Evolutionary conservation across 2,329 filamentous ascomycete species (phyloP).

Genomic region (Rhynchosporium agropyri): DNA sequence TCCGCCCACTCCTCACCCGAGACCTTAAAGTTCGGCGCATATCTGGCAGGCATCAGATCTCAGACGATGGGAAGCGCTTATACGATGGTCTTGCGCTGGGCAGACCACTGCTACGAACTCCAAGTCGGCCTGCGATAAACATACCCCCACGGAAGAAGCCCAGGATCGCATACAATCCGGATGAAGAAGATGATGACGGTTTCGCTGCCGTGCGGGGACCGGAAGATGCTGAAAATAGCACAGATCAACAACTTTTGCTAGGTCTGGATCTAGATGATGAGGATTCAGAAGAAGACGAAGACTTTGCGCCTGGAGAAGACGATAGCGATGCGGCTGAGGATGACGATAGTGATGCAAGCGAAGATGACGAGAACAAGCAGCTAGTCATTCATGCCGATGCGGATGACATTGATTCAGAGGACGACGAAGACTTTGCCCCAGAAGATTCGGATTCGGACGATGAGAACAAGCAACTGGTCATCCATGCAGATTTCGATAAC

Average conservation of each 20-base stretch:
- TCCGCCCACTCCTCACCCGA: conserved; percentile 74
- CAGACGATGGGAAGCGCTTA: conserved; percentile 74
- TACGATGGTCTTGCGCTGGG: conserved; percentile 87
- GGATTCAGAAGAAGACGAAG: conserved; percentile 39
- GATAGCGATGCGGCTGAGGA: conserved; percentile 39
- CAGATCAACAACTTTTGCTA: conserved; percentile 29
- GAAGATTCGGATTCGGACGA: conserved; percentile 28
- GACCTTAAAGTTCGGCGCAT: conserved; percentile 75
- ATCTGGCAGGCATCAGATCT: conserved; percentile 80
- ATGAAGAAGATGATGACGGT: conserved; percentile 43
- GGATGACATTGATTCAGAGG: conserved; percentile 42
- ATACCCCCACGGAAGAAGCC: conserved; percentile 76
- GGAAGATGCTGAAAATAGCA: conserved; percentile 40
- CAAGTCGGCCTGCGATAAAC: conserved; percentile 65
- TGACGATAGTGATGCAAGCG: conserved; percentile 25
- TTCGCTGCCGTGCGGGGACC: conserved; percentile 36
- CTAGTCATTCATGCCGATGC: conserved; percentile 42
- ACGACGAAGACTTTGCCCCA: conserved; percentile 37
- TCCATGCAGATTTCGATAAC: conserved; percentile 21
- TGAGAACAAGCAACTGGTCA: conserved; percentile 16
- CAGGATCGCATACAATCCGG: conserved; percentile 51
- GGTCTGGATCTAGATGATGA: conserved; percentile 45
- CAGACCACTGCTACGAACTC: conserved; percentile 64
- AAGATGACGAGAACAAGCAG: conserved; percentile 38
- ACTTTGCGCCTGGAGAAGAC: conserved; percentile 33